A percentile compares a stretch with the other conserved stretches of the same genome.
Conservation (phyloP, 768 basidiomycete species). For the Termitomyces titanicus region DNA sequence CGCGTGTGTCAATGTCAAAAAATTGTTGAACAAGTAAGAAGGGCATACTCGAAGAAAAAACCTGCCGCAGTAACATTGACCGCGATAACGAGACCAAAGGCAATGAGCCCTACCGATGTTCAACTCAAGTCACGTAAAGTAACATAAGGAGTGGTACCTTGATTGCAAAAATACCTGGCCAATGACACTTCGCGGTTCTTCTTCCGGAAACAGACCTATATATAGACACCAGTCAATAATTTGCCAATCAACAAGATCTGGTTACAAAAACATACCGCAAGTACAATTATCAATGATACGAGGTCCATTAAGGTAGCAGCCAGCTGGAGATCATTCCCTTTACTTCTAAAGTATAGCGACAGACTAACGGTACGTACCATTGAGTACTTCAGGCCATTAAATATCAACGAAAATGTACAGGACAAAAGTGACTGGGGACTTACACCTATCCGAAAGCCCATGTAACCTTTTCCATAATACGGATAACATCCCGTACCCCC, state of each 20-base stretch:
- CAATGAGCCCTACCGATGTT: slow-evolving; percentile 24
- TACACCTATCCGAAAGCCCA: slow-evolving; percentile 31
- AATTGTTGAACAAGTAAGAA: not conserved
- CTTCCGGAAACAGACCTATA: slow-evolving; percentile 26
- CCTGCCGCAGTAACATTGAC: slow-evolving; percentile 27
- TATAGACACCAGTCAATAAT: not conserved
- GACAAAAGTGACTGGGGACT: slow-evolving; percentile 10
- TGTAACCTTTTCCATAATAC: slow-evolving; percentile 27
- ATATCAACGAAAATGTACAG: not conserved
- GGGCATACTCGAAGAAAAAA: slow-evolving; percentile 30
- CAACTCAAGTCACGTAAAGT: not conserved
- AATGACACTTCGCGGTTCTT: slow-evolving; percentile 27
- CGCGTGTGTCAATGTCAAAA: no score
- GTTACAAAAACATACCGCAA: slow-evolving; percentile 23
- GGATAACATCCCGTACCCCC: slow-evolving; percentile 36
- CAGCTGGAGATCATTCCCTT: slow-evolving; percentile 16
- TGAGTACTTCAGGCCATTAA: slow-evolving; percentile 12
- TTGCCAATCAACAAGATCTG: no score
- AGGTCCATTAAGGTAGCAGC: slow-evolving; percentile 36
- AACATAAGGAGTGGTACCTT: slow-evolving; percentile 23
- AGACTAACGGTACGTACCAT: slow-evolving; percentile 14
- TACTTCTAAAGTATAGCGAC: not conserved
- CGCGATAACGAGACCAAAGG: slow-evolving; percentile 27
- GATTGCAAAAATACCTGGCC: slow-evolving; percentile 32
- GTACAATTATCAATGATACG: slow-evolving; percentile 30